These are phyloP conservation scores for Erodium texanum DNA, from an alignment of 441 rosid genomes.

Conservation along the genomic window DNA sequence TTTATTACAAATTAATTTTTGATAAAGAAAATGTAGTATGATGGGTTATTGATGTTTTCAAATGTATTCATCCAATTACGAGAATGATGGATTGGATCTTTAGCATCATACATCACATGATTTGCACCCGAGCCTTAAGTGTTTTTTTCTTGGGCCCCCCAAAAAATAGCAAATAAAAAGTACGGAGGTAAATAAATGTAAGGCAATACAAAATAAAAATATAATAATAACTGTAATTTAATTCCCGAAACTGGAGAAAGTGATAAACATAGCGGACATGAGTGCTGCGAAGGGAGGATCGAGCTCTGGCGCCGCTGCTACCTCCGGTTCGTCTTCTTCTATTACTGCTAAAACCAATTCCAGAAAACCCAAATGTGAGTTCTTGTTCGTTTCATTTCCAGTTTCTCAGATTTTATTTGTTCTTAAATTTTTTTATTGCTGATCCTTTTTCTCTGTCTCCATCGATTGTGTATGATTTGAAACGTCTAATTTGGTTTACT, in stretches of 20 bases:
- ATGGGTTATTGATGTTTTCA: too few relatives aligned
- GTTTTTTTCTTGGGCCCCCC: too few relatives aligned
- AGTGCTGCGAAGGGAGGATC: background rate
- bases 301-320: background rate
- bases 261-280: background rate
- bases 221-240: background rate
- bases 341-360: background rate
- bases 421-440: background rate
- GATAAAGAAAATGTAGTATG: too few relatives aligned
- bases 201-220: too few relatives aligned
- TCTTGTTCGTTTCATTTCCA: background rate
- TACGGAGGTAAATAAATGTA: background rate
- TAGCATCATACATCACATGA: too few relatives aligned
- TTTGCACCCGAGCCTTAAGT: too few relatives aligned
- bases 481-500: background rate
- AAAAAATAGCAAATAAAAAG: too few relatives aligned
- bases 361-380: background rate
- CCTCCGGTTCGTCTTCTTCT: background rate
- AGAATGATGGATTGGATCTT: too few relatives aligned
- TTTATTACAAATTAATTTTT: too few relatives aligned
- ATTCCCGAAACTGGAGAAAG: background rate
- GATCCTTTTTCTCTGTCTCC: background rate
- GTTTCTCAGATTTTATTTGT: background rate
- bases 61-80: too few relatives aligned
- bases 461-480: background rate